These are phyloP conservation scores for Magnusiomyces clavatus DNA, from an alignment of 1,139 yeast genomes.

Conservation along the genomic window DNA sequence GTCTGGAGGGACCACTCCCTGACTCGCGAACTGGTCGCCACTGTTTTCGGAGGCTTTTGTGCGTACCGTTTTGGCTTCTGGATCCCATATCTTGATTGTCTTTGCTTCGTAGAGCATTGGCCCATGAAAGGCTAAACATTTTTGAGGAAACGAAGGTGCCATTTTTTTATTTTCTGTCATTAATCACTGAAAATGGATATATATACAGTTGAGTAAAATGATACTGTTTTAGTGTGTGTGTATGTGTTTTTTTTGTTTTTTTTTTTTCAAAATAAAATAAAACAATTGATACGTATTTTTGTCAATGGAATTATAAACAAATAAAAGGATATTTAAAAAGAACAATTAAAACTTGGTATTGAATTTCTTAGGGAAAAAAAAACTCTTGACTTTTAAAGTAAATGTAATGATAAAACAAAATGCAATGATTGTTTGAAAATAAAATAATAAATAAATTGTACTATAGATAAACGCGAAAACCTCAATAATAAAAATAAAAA, in stretches of 20 bases:
- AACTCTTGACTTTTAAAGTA: too few species aligned
- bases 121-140: constrained; percentile 81
- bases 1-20: constrained; percentile 27
- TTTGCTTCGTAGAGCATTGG: constrained; percentile 88
- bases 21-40: constrained; percentile 21
- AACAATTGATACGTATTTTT: background rate
- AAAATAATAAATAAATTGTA: background rate
- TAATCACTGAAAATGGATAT: too few species aligned
- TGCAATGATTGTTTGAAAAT: background rate
- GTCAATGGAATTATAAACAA: too few species aligned
- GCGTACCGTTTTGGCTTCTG: constrained; percentile 34
- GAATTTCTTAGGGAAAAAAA: background rate
- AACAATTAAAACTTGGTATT: background rate
- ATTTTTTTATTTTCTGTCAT: background rate
- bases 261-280: too few species aligned
- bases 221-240: too few species aligned
- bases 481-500: background rate
- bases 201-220: too few species aligned
- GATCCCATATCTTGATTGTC: constrained; percentile 56
- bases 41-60: constrained; percentile 18
- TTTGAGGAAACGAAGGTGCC: constrained; percentile 14
- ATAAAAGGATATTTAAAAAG: too few species aligned
- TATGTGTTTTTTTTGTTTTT: too few species aligned
- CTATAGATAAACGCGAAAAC: background rate
- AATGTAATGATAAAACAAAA: too few species aligned